phyloP scores from a whole-genome alignment of 768 basidiomycete species.

The Kondoa subrosea region DNA sequence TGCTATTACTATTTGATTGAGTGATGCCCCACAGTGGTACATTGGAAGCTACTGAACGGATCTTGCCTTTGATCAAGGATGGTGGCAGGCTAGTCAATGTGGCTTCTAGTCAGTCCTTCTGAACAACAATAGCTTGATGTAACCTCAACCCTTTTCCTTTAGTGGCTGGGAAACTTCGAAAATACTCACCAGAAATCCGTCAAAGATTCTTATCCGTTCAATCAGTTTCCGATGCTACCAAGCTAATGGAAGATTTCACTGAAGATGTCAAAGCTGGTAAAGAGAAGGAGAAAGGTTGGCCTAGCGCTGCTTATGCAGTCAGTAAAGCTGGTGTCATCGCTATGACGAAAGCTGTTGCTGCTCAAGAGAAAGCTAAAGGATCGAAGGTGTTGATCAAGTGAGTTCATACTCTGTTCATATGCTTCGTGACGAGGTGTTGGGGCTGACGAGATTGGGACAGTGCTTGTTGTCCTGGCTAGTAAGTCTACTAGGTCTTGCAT shows the following conservation, averaged over 20 bases:
- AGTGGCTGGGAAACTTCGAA: constrained; percentile 16
- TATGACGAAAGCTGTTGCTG: constrained; percentile 19
- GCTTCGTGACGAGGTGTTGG: no score
- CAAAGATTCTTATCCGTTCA: constrained; percentile 8
- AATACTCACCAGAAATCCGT: constrained; percentile 16
- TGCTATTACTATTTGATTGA: background rate
- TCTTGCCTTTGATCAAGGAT: constrained; percentile 22
- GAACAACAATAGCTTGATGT: background rate
- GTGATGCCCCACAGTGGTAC: constrained; percentile 6
- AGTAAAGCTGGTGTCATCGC: constrained; percentile 22
- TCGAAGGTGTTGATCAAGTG: constrained; percentile 20
- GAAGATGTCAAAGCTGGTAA: constrained; percentile 21
- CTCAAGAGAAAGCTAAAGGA: constrained; percentile 13
- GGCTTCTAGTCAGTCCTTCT: constrained; percentile 12
- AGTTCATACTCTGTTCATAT: no score
- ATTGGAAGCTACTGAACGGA: constrained; percentile 18
- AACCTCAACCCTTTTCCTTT: background rate
- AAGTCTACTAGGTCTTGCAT: constrained; percentile 5
- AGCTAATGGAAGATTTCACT: constrained; percentile 21
- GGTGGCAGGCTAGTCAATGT: constrained; percentile 22
- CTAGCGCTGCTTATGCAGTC: constrained; percentile 22
- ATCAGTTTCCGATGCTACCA: constrained; percentile 17
- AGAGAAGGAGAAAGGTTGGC: constrained; percentile 22
- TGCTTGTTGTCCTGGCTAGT: constrained; percentile 24
- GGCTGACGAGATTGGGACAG: no score